Conservation (phyloP, 129 eudicot genomes). For the Heracleum sosnowskyi region DNA sequence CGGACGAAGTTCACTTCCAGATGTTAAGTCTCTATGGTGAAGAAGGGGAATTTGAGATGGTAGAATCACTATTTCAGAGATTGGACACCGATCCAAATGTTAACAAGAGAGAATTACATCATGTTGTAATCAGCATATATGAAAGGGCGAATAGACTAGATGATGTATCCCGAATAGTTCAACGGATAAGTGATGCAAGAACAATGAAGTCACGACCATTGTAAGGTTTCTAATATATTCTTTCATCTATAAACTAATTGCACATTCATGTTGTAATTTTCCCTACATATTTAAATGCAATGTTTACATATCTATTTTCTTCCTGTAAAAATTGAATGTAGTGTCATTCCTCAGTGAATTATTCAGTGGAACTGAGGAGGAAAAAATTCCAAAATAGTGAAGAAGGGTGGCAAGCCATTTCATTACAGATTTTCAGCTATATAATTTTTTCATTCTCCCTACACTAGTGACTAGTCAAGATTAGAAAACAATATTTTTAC, state of each 20-base stretch:
- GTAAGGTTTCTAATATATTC: neutral
- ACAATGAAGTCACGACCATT: slow-evolving; percentile 19
- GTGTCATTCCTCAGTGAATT: neutral
- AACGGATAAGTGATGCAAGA: slow-evolving; percentile 48
- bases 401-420: neutral
- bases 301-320: neutral
- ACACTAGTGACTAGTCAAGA: neutral
- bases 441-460: neutral
- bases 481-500: neutral
- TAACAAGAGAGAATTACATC: slow-evolving; percentile 82
- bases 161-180: slow-evolving; percentile 63
- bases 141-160: slow-evolving; percentile 75
- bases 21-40: slow-evolving; percentile 82
- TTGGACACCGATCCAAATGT: slow-evolving; percentile 50
- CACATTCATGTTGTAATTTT: neutral
- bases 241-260: neutral
- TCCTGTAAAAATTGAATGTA: too few species aligned
- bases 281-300: neutral
- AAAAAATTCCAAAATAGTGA: neutral
- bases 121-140: slow-evolving; percentile 66
- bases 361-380: neutral
- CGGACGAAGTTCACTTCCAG: slow-evolving; percentile 87
- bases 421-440: neutral
- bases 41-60: slow-evolving; percentile 55
- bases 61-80: slow-evolving; percentile 50